Base-by-base conservation (phyloP, 139 green algal species). In the Chlamydomonas incerta region DNA sequence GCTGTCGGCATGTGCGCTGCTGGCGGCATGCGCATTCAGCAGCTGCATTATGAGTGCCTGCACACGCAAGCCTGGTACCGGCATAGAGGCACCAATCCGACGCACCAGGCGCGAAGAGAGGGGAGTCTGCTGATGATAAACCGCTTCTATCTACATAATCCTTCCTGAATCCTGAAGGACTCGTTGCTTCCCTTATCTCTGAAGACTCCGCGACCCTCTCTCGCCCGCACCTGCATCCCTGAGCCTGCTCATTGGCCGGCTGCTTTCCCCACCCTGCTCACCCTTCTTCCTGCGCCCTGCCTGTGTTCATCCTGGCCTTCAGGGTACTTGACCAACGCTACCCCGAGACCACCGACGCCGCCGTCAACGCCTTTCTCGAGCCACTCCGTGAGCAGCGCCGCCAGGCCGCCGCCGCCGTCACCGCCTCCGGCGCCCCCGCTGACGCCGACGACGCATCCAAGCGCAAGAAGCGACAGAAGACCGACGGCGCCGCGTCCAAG, bases 291-390 rank as follows among this genome's bases (percentile, higher is more conserved):
- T n/a, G n/a, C n/a, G 52, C 52, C 13, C 52, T 68, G 15, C 62
- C 15, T 68, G 8, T 29, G 70, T 18, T n/a, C 17, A 13, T 50
- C 41, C 41, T 50, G 8, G 5, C 41, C 41, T 50, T 50, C 41
- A 85, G 79, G 79, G 47, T 85, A 34, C 73, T 97, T 58, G 94
- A 97, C 37, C 67, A 90, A 41, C 81, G 71, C 5, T 90, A 91
- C 68, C 88, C 92, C 0, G 66, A 88, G 15, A 70, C 89, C 46
- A 72, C 87, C 1, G 91, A 93, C 80, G 87, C 85, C 14, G 90
- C 88, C 29, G 82, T 93, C 81, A 94, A 94, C 79, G 70, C 70
- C 11, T 86, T 83, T 26, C 76, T 93, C 60, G 66, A 79, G 74
- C 73, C 83, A 31, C 37, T 74, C 1, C 73, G 87, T 26, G 34